Evolutionary conservation across 2,329 filamentous ascomycete genomes (phyloP).

Genomic region (Neobulgaria alba): DNA sequence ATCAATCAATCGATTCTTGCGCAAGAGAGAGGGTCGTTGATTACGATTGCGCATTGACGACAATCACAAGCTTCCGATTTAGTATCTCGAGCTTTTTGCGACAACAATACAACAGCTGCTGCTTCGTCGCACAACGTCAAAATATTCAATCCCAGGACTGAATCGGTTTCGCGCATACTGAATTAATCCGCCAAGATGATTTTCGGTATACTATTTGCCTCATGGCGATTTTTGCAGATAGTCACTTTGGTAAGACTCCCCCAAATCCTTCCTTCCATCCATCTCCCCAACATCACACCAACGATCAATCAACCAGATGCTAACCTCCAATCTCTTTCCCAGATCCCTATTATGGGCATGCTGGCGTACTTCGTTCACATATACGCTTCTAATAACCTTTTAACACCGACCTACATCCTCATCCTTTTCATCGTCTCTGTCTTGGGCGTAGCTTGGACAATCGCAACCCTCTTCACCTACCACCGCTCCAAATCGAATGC

Average conservation of each 20-base stretch:
- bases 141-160: not conserved
- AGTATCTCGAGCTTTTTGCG: not conserved
- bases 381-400: slow-evolving; percentile 45
- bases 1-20: not conserved
- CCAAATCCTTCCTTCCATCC: not conserved
- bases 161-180: not conserved
- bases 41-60: not conserved
- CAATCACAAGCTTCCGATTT: slow-evolving; percentile 1
- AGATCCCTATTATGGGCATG: slow-evolving; percentile 61
- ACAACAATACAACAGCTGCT: not conserved
- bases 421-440: slow-evolving; percentile 60
- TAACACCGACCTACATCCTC: slow-evolving; percentile 55
- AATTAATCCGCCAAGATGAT: slow-evolving; percentile 38
- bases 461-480: slow-evolving; percentile 59
- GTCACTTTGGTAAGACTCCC: slow-evolving; percentile 48
- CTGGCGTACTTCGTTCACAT: slow-evolving; percentile 57
- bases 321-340: not conserved
- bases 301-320: slow-evolving; percentile 5
- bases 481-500: slow-evolving; percentile 53
- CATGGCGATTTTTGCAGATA: slow-evolving; percentile 54
- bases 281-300: not conserved
- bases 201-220: slow-evolving; percentile 55
- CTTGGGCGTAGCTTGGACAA: slow-evolving; percentile 52
- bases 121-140: not conserved
- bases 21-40: not conserved